Evolutionary conservation across 495 filamentous ascomycete species (phyloP).

Genomic region (Tuber umbilicatum): DNA sequence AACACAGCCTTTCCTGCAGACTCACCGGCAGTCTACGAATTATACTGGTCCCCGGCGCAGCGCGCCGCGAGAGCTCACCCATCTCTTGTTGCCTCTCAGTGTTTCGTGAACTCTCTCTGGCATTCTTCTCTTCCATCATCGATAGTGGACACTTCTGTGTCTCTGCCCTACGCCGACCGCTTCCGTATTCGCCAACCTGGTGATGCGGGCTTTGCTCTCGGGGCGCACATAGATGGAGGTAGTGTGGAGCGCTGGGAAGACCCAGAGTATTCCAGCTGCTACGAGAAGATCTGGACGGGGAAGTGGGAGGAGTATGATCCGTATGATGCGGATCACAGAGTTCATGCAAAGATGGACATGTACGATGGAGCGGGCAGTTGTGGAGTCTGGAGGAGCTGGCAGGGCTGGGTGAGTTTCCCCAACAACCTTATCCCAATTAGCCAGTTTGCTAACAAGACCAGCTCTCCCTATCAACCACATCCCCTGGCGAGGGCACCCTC

Average conservation of each 20-base stretch:
- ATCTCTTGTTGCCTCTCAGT: conserved; percentile 61
- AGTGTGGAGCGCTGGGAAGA: too few species aligned
- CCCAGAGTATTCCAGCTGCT: too few species aligned
- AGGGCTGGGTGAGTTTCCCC: conserved; percentile 57
- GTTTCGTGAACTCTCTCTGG: conserved; percentile 68
- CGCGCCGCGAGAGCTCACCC: conserved; percentile 66
- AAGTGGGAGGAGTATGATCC: conserved; percentile 65
- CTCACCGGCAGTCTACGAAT: conserved; percentile 71
- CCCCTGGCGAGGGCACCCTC: conserved; percentile 68
- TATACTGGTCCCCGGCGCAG: conserved; percentile 82
- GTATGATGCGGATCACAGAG: conserved; percentile 65
- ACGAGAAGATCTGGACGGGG: too few species aligned
- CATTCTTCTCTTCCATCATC: conserved; percentile 59
- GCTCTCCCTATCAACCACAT: conserved; percentile 65
- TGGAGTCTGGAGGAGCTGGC: conserved; percentile 79
- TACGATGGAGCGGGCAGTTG: conserved; percentile 78
- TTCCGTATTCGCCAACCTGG: conserved; percentile 67
- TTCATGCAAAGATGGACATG: conserved; percentile 44
- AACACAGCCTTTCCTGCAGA: conserved; percentile 49
- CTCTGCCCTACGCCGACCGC: too few species aligned
- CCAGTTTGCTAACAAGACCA: conserved; percentile 10
- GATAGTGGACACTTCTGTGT: conserved; percentile 54
- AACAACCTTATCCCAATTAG: not conserved
- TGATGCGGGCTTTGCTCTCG: conserved; percentile 53
- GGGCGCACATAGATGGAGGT: too few species aligned